Evolutionary conservation across 2,329 filamentous ascomycete genomes (phyloP).

Genomic region (Curvularia sp.): DNA sequence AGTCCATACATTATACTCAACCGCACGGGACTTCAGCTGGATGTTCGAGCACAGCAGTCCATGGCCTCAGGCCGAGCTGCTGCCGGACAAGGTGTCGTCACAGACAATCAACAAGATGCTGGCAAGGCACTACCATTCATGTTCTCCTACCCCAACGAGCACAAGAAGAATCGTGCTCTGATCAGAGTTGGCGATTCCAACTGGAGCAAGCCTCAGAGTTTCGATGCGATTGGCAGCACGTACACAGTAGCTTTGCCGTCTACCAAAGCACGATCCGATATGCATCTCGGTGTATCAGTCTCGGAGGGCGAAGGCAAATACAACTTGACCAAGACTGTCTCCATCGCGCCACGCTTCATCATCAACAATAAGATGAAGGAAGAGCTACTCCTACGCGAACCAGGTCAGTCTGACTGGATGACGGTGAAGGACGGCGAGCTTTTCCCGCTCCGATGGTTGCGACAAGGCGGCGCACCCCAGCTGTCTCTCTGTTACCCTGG

Average conservation of each 20-base stretch:
- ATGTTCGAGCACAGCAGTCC: constrained; percentile 87
- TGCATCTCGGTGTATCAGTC: constrained; percentile 89
- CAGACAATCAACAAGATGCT: constrained; percentile 62
- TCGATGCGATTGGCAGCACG: constrained; percentile 94
- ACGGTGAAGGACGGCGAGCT: constrained; percentile 79
- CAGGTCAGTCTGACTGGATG: constrained; percentile 86
- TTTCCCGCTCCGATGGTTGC: constrained; percentile 87
- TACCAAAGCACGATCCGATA: constrained; percentile 73
- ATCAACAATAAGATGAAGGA: constrained; percentile 92
- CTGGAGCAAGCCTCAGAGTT: constrained; percentile 98
- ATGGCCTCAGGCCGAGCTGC: constrained; percentile 82
- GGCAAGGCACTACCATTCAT: constrained; percentile 88
- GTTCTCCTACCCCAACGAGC: constrained; percentile 91
- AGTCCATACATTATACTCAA: constrained; percentile 95
- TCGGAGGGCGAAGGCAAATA: constrained; percentile 95
- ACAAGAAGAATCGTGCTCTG: constrained; percentile 87
- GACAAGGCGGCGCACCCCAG: constrained; percentile 83
- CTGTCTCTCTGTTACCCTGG: constrained; percentile 92
- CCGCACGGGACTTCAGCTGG: constrained; percentile 88
- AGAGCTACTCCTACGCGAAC: constrained; percentile 87
- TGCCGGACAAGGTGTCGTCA: constrained; percentile 77
- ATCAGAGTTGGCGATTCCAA: constrained; percentile 87
- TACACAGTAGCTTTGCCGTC: constrained; percentile 86
- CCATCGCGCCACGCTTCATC: constrained; percentile 89
- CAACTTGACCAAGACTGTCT: constrained; percentile 95